Evolutionary conservation across 257 asterid species (phyloP).

Genomic region (Ocimum tenuiflorum): DNA sequence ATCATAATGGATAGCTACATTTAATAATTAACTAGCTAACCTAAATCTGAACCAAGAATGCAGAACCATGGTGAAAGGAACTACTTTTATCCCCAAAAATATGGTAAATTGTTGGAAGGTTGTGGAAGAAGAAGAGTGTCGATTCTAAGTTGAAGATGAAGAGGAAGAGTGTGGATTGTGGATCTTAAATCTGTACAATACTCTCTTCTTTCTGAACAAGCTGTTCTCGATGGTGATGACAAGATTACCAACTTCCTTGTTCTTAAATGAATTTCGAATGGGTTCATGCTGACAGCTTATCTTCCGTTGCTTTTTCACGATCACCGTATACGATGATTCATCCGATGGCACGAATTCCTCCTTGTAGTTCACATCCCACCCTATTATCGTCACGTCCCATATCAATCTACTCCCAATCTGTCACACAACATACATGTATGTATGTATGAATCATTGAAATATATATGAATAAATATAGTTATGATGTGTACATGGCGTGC

Average conservation of each 20-base stretch:
- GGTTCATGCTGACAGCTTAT: slow-evolving; percentile 44
- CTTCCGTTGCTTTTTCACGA: slow-evolving; percentile 39
- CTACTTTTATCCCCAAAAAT: no score
- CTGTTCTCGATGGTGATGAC: slow-evolving; percentile 49
- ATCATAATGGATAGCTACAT: no score
- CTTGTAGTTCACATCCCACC: slow-evolving; percentile 64
- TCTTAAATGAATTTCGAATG: slow-evolving; percentile 39
- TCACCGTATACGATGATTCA: slow-evolving; percentile 42
- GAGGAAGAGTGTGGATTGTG: slow-evolving; percentile 1
- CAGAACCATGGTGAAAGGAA: no score
- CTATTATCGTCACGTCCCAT: slow-evolving; percentile 49
- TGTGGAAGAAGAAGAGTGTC: no score
- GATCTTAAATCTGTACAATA: slow-evolving; percentile 40
- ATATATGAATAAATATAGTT: no score
- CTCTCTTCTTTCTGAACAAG: slow-evolving; percentile 41
- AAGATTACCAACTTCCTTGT: slow-evolving; percentile 45
- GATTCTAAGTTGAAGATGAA: no score
- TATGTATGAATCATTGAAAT: no score
- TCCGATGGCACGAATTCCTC: slow-evolving; percentile 52
- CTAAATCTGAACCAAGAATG: no score
- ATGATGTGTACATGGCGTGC: slow-evolving; percentile 32
- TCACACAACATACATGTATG: no score
- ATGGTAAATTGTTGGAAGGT: no score
- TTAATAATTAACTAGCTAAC: no score
- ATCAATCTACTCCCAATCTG: slow-evolving; percentile 39